Percentiles rank a stretch among this genome's conserved stretches.
These are phyloP conservation scores for Adansonia digitata DNA, from an alignment of 345 rosid species.

Conservation along the genomic window DNA sequence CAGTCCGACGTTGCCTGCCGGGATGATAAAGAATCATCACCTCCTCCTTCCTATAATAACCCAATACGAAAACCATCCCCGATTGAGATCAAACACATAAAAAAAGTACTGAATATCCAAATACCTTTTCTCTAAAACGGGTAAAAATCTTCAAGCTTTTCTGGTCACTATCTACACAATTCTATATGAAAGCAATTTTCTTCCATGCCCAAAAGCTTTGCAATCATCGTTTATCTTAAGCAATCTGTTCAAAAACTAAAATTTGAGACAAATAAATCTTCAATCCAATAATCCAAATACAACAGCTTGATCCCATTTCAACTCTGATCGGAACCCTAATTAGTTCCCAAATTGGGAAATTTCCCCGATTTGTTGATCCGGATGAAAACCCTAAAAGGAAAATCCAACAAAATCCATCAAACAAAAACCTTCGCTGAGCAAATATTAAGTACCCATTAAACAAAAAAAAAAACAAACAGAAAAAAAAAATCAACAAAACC, in stretches of 20 bases:
- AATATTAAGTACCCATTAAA: constrained; percentile 11
- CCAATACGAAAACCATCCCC: constrained; percentile 28
- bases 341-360: constrained; percentile 19
- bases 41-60: constrained; percentile 24
- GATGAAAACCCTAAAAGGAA: constrained; percentile 30
- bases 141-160: constrained; percentile 13
- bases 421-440: constrained; percentile 19
- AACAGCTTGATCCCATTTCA: constrained; percentile 13
- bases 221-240: background rate
- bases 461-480: too few relatives aligned
- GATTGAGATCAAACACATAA: constrained; percentile 19
- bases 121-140: constrained; percentile 14
- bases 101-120: constrained; percentile 4
- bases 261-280: constrained; percentile 13
- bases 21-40: constrained; percentile 29
- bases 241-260: constrained; percentile 23
- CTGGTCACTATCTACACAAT: constrained; percentile 17
- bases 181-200: constrained; percentile 34
- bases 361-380: constrained; percentile 28
- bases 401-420: constrained; percentile 1
- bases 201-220: constrained; percentile 31
- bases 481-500: background rate
- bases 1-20: constrained; percentile 18
- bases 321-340: constrained; percentile 26
- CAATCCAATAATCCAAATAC: constrained; percentile 17